phyloP scores from a whole-genome alignment of 306 rosid species.

The Boehmeria nivea region DNA sequence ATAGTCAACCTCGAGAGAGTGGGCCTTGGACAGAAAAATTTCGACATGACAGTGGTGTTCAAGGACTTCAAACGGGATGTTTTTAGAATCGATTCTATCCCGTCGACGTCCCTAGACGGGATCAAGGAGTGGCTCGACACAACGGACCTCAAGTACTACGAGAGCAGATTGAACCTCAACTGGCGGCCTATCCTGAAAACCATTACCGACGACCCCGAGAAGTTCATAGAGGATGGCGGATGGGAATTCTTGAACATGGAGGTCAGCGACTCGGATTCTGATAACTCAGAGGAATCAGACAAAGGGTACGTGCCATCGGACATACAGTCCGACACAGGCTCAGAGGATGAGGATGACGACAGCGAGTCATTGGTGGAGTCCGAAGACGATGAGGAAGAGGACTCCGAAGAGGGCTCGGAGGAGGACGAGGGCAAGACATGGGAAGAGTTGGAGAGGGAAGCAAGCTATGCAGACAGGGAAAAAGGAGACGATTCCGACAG shows the following conservation, averaged over 20 bases:
- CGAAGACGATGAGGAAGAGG: constrained; percentile 27
- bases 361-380: constrained; percentile 36
- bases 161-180: constrained; percentile 34
- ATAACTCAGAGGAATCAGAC: constrained; percentile 36
- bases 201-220: constrained; percentile 31
- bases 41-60: constrained; percentile 29
- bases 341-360: constrained; percentile 28
- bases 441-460: constrained; percentile 41
- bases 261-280: constrained; percentile 36
- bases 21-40: constrained; percentile 37
- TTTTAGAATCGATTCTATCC: constrained; percentile 33
- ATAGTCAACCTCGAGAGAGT: constrained; percentile 37
- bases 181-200: constrained; percentile 39
- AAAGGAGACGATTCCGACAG: constrained; percentile 33
- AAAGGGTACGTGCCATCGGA: constrained; percentile 36
- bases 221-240: constrained; percentile 37
- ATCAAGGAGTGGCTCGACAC: constrained; percentile 38
- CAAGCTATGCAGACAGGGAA: constrained; percentile 34
- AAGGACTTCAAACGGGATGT: constrained; percentile 39
- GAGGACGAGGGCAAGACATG: constrained; percentile 33
- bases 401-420: constrained; percentile 21
- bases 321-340: constrained; percentile 33
- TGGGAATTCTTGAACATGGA: constrained; percentile 38
- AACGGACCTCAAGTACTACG: constrained; percentile 35
- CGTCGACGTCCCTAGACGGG: constrained; percentile 34